Base-by-base conservation (phyloP, 108 stramenopile genomes). In the Fragilaria crotonensis region DNA sequence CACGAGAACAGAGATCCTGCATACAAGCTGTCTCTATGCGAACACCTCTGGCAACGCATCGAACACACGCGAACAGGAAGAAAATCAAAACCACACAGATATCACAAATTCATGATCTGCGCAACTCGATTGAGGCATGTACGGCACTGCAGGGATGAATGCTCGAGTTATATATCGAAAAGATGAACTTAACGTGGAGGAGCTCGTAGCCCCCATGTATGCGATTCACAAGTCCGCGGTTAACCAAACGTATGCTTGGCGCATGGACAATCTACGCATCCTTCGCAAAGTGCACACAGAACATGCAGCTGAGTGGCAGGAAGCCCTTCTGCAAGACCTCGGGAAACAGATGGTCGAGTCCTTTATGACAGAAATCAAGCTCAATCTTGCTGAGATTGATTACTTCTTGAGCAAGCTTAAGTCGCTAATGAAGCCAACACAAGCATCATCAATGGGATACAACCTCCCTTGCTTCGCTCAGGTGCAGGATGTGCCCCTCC, bases 191-290 rank as follows among this genome's bases (percentile, higher is more conserved):
- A n/a, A 57, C 19, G 56, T 71, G 4, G 63, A 60, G 3, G 31
- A 30, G n/a, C n/a, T 70, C 14, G 57, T 64, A 20, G 60, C 66
- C 17, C 62, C 62, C 4, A 76, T 80, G 79, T 19, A 56, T 22
- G 59, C 23, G n/a, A 62, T 60, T 19, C 79, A 76, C 48, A 57
- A 60, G 23, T 65, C 60, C 25, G 63, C 70, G 11, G 52, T 66
- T 48, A 76, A 76, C 49, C 36, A 54, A 28, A 52, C 75, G 11
- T 66, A 67, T 31, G 68, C 72, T 51, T 80, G 79, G 79, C 62
- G 79, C 25, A 33, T 54, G 2, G 17, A 71, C 4, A 70, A 76
- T 31, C 64, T 79, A 4, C 50, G 22, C 4, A 5, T 26, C 14
- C 27, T 74, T 20, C 41, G 41, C 7, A 30, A 36, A 18, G 28